phyloP scores from a whole-genome alignment of 176 grass and related monocot genomes.

The Oryza glumipatula region DNA sequence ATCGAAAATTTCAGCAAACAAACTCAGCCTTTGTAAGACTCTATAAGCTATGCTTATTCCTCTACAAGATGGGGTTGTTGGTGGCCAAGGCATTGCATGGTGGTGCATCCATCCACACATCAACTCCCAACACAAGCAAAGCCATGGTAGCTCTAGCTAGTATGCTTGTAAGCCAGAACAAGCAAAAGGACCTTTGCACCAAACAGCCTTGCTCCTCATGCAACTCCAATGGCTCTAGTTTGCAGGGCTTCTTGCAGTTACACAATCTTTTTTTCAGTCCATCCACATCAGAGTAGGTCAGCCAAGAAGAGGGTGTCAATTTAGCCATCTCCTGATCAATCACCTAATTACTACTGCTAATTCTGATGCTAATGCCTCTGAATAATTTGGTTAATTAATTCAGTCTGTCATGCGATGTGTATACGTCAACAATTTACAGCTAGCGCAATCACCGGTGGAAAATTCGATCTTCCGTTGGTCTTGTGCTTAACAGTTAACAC shows the following conservation, averaged over 20 bases:
- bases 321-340: constrained; percentile 3
- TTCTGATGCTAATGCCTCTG: background rate
- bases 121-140: constrained; percentile 33
- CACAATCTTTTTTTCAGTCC: background rate
- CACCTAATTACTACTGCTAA: background rate
- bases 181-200: constrained; percentile 49
- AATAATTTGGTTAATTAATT: background rate
- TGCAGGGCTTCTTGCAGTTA: constrained; percentile 19
- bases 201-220: constrained; percentile 58
- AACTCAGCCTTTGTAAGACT: background rate
- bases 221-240: background rate
- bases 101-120: constrained; percentile 37
- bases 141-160: background rate
- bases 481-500: background rate
- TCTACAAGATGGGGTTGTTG: constrained; percentile 36
- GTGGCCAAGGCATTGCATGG: constrained; percentile 8
- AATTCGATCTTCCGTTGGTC: background rate
- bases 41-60: constrained; percentile 3
- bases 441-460: constrained; percentile 14
- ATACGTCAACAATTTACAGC: constrained; percentile 2
- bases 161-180: constrained; percentile 47
- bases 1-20: no score
- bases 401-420: background rate
- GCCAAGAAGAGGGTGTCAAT: constrained; percentile 17
- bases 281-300: constrained; percentile 14